A percentile compares a stretch with the other conserved stretches of the same genome.
These are phyloP conservation scores for Pterula multifida DNA, from an alignment of 1,284 basidiomycete genomes.

Conservation along the genomic window DNA sequence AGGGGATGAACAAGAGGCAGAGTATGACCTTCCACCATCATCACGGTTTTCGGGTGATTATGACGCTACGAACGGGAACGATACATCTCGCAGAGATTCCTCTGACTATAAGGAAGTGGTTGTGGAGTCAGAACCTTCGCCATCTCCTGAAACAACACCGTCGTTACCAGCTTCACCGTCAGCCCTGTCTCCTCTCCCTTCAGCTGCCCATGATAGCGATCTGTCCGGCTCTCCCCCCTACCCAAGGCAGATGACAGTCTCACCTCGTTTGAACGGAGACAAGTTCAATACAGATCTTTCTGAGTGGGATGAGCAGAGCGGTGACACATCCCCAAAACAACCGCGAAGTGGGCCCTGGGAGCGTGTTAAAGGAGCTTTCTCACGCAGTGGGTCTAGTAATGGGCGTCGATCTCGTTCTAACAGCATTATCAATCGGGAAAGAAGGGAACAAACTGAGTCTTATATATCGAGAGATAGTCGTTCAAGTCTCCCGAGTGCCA, in stretches of 20 bases:
- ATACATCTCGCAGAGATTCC: background rate
- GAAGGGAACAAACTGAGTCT: constrained; percentile 6
- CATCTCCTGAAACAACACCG: constrained; percentile 31
- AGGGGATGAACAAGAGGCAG: constrained; percentile 19
- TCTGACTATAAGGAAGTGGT: constrained; percentile 33
- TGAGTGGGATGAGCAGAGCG: background rate
- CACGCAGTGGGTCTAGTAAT: background rate
- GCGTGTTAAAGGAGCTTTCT: background rate
- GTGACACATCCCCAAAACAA: background rate
- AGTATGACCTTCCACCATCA: constrained; percentile 25
- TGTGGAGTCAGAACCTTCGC: constrained; percentile 47
- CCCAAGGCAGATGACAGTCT: background rate
- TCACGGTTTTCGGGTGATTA: background rate
- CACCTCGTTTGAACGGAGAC: background rate
- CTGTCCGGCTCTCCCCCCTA: background rate
- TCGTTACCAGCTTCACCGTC: constrained; percentile 39
- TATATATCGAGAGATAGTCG: background rate
- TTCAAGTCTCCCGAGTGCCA: background rate
- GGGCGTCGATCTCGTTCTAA: constrained; percentile 56
- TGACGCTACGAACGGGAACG: background rate
- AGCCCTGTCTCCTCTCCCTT: background rate
- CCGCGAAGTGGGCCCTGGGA: background rate
- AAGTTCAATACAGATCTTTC: background rate
- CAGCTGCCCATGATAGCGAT: background rate
- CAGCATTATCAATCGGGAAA: constrained; percentile 51